Conservation (phyloP, 306 rosid species). For the Casuarina glauca region DNA sequence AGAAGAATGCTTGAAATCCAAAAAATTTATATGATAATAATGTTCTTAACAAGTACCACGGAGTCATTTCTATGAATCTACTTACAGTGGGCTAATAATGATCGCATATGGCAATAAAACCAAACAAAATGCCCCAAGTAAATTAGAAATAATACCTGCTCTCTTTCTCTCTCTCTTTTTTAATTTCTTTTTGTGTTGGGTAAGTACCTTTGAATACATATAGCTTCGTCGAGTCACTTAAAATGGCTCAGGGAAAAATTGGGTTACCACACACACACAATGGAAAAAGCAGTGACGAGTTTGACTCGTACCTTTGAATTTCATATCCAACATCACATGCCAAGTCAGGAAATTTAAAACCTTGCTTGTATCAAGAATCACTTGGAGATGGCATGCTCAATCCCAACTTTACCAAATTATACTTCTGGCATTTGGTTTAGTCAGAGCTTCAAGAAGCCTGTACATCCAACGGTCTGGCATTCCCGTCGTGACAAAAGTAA, state of each 20-base stretch:
- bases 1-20: too few relatives aligned
- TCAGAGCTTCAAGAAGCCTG: constrained; percentile 69
- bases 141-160: too few relatives aligned
- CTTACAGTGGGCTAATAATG: too few relatives aligned
- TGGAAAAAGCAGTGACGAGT: constrained; percentile 11
- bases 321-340: constrained; percentile 21
- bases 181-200: too few relatives aligned
- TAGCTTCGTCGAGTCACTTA: background rate
- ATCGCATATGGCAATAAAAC: too few relatives aligned
- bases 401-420: constrained; percentile 34
- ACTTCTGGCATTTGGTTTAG: constrained; percentile 67
- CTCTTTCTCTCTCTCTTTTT: background rate
- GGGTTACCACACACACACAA: too few relatives aligned
- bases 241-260: background rate
- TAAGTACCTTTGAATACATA: too few relatives aligned
- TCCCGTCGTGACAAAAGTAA: constrained; percentile 44
- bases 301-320: constrained; percentile 12
- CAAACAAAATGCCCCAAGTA: too few relatives aligned
- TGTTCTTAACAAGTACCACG: too few relatives aligned
- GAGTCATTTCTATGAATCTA: too few relatives aligned
- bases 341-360: background rate
- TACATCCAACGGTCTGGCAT: constrained; percentile 96
- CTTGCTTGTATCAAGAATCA: constrained; percentile 3
- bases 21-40: too few relatives aligned
- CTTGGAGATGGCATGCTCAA: constrained; percentile 7